Evolutionary conservation across 2,329 filamentous ascomycete species (phyloP), one percentile per base, ranked within the genome.

Genomic region (Cladosporium phlei): DNA sequence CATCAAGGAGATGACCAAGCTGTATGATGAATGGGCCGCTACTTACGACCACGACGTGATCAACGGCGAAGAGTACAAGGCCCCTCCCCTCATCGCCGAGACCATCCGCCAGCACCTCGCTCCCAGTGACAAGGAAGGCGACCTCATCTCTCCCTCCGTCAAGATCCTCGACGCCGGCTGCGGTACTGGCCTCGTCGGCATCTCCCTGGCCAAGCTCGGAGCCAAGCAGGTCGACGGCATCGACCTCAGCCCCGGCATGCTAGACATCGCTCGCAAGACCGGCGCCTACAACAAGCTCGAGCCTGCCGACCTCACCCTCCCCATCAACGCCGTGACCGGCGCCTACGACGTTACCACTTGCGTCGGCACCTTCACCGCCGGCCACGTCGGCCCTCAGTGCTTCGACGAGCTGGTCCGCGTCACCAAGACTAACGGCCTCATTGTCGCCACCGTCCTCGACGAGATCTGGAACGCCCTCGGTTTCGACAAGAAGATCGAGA

Each of bases 111-210:
- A 29, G 24, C 32, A 51, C 33, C 30, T 50, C 39, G 39, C 46
- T 47, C 28, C 49, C 59, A 16, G 53, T 24, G 33, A 47, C 34
- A 59, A 14, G 57, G 32, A 35, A 16, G 16, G 22, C n/a, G 24
- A 16, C 25, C 30, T 35, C 24, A 45, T 45, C 33, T 21, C 42
- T n/a, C 42, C 42, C 24, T 34, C 32, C 2, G 42, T 60, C 5
- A 45, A 53, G 2, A 71, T 79, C 46, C 67, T 77, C 0, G 76
- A 79, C 49, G 75, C 75, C 17, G 76, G 76, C n/a, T 78, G 76
- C 48, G 76, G 76, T 3, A 79, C 75, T 0, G 76, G 76, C 0
- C 68, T 77, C 7, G 75, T 77, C 9, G 76, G 74, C 3, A 58
- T 68, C 16, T 70, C 69, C 20, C 68, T 79, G 3, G 57, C 66